phyloP scores from a whole-genome alignment of 345 rosid genomes.

The Dovyalis caffra region DNA sequence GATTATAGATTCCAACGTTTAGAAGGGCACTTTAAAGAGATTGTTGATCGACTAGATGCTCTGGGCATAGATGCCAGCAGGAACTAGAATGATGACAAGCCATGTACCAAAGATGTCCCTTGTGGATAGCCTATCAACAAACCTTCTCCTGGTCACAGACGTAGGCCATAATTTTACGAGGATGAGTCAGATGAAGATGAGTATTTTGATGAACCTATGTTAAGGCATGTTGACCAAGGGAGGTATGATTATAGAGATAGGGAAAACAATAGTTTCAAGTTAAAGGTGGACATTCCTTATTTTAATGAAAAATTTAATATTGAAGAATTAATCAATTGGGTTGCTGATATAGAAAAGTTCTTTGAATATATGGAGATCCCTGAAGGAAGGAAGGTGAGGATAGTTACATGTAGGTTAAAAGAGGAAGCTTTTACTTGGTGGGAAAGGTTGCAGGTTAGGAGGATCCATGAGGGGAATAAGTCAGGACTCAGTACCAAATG shows the following conservation, averaged over 20 bases:
- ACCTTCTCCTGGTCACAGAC: not conserved
- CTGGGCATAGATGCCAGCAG: too few relatives aligned
- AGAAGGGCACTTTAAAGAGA: not conserved
- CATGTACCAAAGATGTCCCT: not conserved
- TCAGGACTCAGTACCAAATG: not conserved
- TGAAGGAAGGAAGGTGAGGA: not conserved
- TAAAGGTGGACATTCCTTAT: too few relatives aligned
- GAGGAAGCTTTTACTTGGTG: not conserved
- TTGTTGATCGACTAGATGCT: not conserved
- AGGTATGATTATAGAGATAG: too few relatives aligned
- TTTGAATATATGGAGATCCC: not conserved
- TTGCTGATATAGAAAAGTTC: too few relatives aligned
- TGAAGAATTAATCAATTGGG: too few relatives aligned
- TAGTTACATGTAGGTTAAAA: conserved; percentile 1
- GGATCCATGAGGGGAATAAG: not conserved
- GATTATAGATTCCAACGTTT: not conserved
- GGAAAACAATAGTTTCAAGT: too few relatives aligned
- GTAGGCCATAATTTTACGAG: not conserved
- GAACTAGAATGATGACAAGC: not conserved
- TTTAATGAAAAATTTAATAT: too few relatives aligned
- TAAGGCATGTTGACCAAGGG: not conserved
- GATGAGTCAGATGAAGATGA: not conserved
- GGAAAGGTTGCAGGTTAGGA: not conserved
- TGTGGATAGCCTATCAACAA: not conserved
- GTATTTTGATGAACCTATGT: not conserved